Evolutionary conservation across 1,284 basidiomycete genomes (phyloP).

Genomic region (Cryptococcus deneoformans): DNA sequence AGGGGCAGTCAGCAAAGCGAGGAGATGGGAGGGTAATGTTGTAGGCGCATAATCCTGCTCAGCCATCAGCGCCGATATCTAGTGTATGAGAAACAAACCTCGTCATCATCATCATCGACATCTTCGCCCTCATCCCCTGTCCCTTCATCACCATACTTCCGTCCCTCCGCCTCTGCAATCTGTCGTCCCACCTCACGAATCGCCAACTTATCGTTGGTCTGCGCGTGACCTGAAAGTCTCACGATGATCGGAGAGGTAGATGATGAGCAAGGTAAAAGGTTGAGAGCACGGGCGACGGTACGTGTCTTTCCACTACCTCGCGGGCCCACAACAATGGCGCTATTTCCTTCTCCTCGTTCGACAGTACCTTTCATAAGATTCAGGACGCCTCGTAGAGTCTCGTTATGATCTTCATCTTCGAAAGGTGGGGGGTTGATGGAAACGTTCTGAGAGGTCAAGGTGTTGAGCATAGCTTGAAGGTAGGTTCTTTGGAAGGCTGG

Average conservation of each 20-base stretch:
- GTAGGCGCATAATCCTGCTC: conserved; percentile 54
- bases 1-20: conserved; percentile 72
- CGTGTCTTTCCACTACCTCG: conserved; percentile 78
- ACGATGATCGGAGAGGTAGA: conserved; percentile 59
- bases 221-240: conserved; percentile 78
- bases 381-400: conserved; percentile 51
- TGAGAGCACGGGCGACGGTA: conserved; percentile 38
- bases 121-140: conserved; percentile 51
- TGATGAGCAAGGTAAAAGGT: conserved; percentile 28
- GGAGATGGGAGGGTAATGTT: conserved; percentile 64
- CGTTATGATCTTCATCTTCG: conserved; percentile 39
- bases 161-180: conserved; percentile 50
- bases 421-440: conserved; percentile 22
- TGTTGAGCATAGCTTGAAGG: conserved; percentile 27
- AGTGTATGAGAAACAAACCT: conserved; percentile 8
- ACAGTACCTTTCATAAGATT: conserved; percentile 69
- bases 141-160: conserved; percentile 25
- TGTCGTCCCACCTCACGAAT: conserved; percentile 89
- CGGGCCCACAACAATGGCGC: conserved; percentile 78
- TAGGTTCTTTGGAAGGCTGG: conserved; percentile 16
- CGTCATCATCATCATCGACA: conserved; percentile 35
- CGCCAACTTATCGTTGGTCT: conserved; percentile 81
- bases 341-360: conserved; percentile 80
- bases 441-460: conserved; percentile 23
- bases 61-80: not conserved